Evolutionary conservation across 2,329 filamentous ascomycete genomes (phyloP), one percentile per base, ranked within the genome.

Genomic region (Penicillium sp.): DNA sequence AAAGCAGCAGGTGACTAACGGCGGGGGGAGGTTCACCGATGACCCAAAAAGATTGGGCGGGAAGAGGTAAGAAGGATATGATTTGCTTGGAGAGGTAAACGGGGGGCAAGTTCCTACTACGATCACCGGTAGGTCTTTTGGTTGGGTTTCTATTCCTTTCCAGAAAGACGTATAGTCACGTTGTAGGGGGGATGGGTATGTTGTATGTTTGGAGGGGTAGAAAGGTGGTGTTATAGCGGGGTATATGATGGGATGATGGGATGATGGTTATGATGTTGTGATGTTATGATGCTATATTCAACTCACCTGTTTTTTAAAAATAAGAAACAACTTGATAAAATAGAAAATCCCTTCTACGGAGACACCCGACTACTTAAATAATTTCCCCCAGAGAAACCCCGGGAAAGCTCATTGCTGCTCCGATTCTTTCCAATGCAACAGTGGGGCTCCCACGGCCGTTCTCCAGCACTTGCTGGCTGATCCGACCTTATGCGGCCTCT

Each of bases 21-120:
- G 67, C 64, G 64, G 69, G 69, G 62, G 66, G 61, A 63, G 63
- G 61, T 75, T 75, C 73, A 75, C 73, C 73, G 73, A 75, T 69
- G 67, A 68, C 73, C 73, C 69, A 71, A 75, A 75, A 71, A 68
- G 70, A 73, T 58, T 62, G 65, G 56, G 60, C 63, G 66, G 65
- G 63, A 63, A 59, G 58, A 54, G 53, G 51, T 50, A 46, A 55
- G 42, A 54, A 49, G 49, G 55, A 61, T 54, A 46, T 63, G 64
- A 64, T 62, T 66, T 63, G 64, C 53, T 58, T 65, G 59, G 21
- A 40, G 27, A 57, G 53, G 55, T 61, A 57, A 58, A 57, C 50
- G 45, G 50, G 58, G 62, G 57, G 57, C 60, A 59, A 60, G 45
- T 58, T 41, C 48, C 56, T 52, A 54, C 57, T 59, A 60, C 57